Base-by-base conservation (phyloP, 768 basidiomycete species). In the Agaricus subrufescens region DNA sequence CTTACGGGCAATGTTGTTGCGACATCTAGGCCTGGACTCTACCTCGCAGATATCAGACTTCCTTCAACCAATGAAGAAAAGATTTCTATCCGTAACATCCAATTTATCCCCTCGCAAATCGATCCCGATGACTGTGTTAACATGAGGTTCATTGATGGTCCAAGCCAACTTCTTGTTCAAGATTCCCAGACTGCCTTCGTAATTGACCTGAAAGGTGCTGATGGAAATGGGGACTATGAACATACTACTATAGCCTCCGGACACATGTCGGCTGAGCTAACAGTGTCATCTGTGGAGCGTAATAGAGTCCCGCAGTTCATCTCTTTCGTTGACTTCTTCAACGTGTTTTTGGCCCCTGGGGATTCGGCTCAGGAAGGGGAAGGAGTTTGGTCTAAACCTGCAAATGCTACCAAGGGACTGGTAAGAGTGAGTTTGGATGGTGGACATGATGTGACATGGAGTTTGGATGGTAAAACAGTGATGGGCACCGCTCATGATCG, bases 391-490 rank as follows among this genome's bases (percentile, higher is more conserved):
- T 85, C 85, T 46, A 86, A 82, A 61, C 87, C 87, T 8, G 83
- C 75, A 0, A 85, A 86, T 62, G 80, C 86, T 3, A 84, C 86
- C 2, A 73, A 73, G 30, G 82, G 82, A 2, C 65, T 89, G 55
- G 77, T 77, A 3, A 76, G 87, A 34, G 56, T 89, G 56, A 89
- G 87, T 62, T 62, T 87, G 60, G 86, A 89, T 65, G 88, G 88
- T n/a, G 88, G 87, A 1, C 88, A 90, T 62, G 85, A 85, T 63
- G 65, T 89, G 38, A 75, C 81, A 2, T 84, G 80, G 72, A 85
- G 80, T 34, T 64, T 76, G 9, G 84, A 89, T 63, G 87, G 88
- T 15, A 80, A 75, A 53, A 82, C 72, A 31, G 53, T 89, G 19
- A 19, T 19, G 19, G 19, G 19, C 19, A 19, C 19, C 19, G 19